Evolutionary conservation across 805 yeast species (phyloP), one percentile per base, ranked within the genome.

Genomic region (Lachancea kluyveri): DNA sequence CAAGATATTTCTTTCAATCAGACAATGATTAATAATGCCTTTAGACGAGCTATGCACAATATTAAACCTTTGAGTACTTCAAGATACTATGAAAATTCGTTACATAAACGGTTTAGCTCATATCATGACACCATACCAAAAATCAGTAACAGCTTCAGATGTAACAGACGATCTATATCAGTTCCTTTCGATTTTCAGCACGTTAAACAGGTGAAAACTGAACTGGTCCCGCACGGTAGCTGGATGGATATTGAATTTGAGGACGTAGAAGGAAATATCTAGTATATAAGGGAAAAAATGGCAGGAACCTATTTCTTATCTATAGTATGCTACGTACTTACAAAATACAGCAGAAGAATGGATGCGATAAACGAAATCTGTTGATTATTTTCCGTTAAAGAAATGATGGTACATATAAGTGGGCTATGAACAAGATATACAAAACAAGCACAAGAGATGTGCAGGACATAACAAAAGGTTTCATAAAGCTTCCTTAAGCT

Each of bases 401-500:
- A 24, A n/a, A 9, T 8, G 19, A 30, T 30, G 28, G 17, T 30
- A 30, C 28, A 30, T 30, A 30, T 30, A 24, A 23, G 19, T 12
- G 26, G 26, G 35, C 35, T 33, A 33, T 33, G 27, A 21, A 33
- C 36, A 33, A 33, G 36, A 33, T 23, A n/a, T n/a, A n/a, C n/a
- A n/a, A n/a, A n/a, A n/a, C n/a, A n/a, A n/a, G n/a, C n/a, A n/a
- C n/a, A n/a, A n/a, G n/a, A n/a, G n/a, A n/a, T n/a, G n/a, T n/a
- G n/a, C n/a, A n/a, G n/a, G n/a, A n/a, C n/a, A n/a, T n/a, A n/a
- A n/a, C n/a, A n/a, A n/a, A n/a, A n/a, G n/a, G n/a, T n/a, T n/a
- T n/a, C n/a, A n/a, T n/a, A n/a, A n/a, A n/a, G n/a, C n/a, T n/a
- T 13, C 8, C 19, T 56, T 53, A 67, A 47, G 67, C 52, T 61